These are phyloP conservation scores for Penicillium polonicum DNA, from an alignment of 2,329 filamentous ascomycete species.

Conservation along the genomic window DNA sequence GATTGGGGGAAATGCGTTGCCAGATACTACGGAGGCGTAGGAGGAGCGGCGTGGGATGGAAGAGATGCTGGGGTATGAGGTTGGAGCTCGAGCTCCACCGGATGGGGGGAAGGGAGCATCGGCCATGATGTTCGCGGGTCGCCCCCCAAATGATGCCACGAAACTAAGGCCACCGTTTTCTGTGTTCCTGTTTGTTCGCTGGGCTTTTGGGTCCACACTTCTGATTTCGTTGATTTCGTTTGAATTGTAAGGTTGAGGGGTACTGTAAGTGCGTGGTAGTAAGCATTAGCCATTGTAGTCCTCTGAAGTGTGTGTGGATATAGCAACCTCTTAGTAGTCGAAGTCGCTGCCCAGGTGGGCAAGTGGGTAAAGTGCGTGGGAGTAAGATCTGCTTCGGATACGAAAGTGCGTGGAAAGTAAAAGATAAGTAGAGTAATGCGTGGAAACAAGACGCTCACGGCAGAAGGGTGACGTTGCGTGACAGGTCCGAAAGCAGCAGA, in stretches of 20 bases:
- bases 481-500: constrained; percentile 21
- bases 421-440: not conserved
- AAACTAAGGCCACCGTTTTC: not conserved
- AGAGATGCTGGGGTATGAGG: constrained; percentile 32
- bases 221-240: not conserved
- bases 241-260: not conserved
- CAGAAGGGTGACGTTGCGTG: constrained; percentile 19
- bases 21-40: constrained; percentile 62
- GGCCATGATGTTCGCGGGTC: constrained; percentile 42
- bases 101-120: constrained; percentile 45
- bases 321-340: too few species aligned
- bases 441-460: not conserved
- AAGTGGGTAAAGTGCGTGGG: not conserved
- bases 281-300: not conserved
- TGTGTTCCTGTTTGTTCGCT: not conserved
- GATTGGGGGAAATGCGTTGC: constrained; percentile 44
- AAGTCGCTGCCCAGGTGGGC: not conserved
- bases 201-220: not conserved
- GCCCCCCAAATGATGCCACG: constrained; percentile 13
- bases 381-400: not conserved
- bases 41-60: constrained; percentile 55
- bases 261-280: constrained; percentile 1
- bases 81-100: constrained; percentile 40
- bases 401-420: not conserved
- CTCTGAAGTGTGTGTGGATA: not conserved